Evolutionary conservation across 805 yeast genomes (phyloP).

Genomic region (Saturnispora saitoi): DNA sequence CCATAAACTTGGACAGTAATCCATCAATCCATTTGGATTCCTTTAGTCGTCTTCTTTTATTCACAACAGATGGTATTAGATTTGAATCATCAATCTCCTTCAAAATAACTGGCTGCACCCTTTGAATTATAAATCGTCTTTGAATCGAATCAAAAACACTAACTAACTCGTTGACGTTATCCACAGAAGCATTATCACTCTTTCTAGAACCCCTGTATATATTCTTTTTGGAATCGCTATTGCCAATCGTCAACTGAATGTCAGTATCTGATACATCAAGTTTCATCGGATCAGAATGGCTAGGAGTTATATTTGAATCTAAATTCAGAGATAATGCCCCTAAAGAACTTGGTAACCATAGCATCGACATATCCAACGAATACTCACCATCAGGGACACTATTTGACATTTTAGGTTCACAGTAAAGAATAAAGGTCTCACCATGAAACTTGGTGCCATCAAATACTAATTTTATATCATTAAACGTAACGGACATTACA

Average conservation of each 20-base stretch:
- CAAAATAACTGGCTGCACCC: background rate
- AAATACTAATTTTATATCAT: background rate
- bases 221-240: background rate
- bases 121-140: background rate
- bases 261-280: background rate
- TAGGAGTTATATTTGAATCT: too few relatives aligned
- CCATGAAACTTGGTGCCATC: background rate
- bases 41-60: background rate
- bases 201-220: background rate
- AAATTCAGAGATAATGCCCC: background rate
- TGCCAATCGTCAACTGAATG: background rate
- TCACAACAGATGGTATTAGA: background rate
- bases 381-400: conserved; percentile 31
- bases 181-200: background rate
- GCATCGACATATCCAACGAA: conserved; percentile 22
- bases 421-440: background rate
- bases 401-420: background rate
- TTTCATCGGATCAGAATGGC: background rate
- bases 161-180: background rate
- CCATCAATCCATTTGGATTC: background rate
- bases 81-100: background rate
- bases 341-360: background rate
- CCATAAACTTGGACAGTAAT: background rate
- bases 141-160: conserved; percentile 3
- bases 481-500: background rate